Evolutionary conservation across 306 rosid species (phyloP), one percentile per base, ranked within the genome.

Genomic region (Rosa multiflora): DNA sequence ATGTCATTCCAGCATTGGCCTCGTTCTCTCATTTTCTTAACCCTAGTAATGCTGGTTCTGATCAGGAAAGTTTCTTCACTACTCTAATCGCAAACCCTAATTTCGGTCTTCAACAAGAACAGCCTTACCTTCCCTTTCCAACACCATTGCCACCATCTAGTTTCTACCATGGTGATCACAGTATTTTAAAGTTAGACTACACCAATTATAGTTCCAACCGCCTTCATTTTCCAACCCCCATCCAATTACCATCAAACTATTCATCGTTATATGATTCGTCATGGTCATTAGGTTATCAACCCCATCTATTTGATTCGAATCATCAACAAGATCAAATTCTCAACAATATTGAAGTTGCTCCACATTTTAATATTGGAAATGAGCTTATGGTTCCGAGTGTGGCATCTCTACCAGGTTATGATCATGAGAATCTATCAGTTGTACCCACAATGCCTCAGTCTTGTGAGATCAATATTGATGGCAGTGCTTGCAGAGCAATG

Each of bases 121-220:
- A 86, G 58, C 88, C 84, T 20, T 87, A 79, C 88, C 81, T 85
- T 83, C 94, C 94, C 75, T 66, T 67, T 52, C 84, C 98, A 74
- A 43, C 90, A 11, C 82, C 91, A 78, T 3, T 59, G 39, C 61
- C 63, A 3, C 83, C 79, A 46, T 89, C 85, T 77, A 78, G 55
- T 56, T 75, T 79, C 61, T 64, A 29, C 58, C 70, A 39, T 56
- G 78, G 70, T 81, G 88, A 87, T 83, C 83, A 82, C n/a, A 74
- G 76, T 70, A 81, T 78, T 42, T 76, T 77, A 79, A 88, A 89
- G 71, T 44, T 83, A 49, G 88, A 87, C 56, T 82, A 82, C 23
- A 13, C 81, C 80, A 62, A 70, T 71, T 75, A 48, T 17, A 70
- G 70, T 58, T 44, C 67, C 61, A 87, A 76, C 82, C 77, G 82